phyloP scores from a whole-genome alignment of 108 stramenopile species.

The Nitzschia inconspicua region DNA sequence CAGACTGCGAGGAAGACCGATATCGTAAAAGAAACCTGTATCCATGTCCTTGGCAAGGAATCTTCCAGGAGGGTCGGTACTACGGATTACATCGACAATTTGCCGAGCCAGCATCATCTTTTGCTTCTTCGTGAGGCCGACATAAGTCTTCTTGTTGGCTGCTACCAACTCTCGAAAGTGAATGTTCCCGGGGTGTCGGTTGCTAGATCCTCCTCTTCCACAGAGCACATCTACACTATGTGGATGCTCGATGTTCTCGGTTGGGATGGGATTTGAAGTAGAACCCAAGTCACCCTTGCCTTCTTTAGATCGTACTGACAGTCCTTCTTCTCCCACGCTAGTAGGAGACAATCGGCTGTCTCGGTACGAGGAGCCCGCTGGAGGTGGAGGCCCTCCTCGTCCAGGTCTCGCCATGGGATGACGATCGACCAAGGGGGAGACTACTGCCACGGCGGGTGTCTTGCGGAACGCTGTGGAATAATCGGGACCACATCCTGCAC shows the following conservation, averaged over 20 bases:
- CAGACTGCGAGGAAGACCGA: slow-evolving; percentile 50
- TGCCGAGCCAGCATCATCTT: slow-evolving; percentile 51
- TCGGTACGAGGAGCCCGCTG: background rate
- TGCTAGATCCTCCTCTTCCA: slow-evolving; percentile 78
- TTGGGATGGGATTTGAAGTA: too few species aligned
- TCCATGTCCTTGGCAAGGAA: slow-evolving; percentile 52
- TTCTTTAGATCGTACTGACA: background rate
- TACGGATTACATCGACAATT: slow-evolving; percentile 42
- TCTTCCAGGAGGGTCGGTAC: slow-evolving; percentile 40
- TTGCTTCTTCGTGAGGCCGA: slow-evolving; percentile 54
- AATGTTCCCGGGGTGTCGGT: slow-evolving; percentile 77
- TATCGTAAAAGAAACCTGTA: slow-evolving; percentile 49
- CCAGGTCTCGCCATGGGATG: background rate
- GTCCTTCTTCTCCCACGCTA: background rate
- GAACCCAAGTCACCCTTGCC: too few species aligned
- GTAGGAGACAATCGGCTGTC: background rate
- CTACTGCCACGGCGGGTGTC: slow-evolving; percentile 13
- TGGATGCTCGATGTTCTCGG: slow-evolving; percentile 29
- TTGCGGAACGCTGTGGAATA: background rate
- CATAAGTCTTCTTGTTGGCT: slow-evolving; percentile 50
- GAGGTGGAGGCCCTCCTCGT: slow-evolving; percentile 2
- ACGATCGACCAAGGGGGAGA: background rate
- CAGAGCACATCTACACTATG: slow-evolving; percentile 76
- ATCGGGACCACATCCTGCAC: slow-evolving; percentile 9
- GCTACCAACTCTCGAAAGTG: slow-evolving; percentile 74